phyloP scores from a whole-genome alignment of 768 basidiomycete species.

The Calvatia gigantea region DNA sequence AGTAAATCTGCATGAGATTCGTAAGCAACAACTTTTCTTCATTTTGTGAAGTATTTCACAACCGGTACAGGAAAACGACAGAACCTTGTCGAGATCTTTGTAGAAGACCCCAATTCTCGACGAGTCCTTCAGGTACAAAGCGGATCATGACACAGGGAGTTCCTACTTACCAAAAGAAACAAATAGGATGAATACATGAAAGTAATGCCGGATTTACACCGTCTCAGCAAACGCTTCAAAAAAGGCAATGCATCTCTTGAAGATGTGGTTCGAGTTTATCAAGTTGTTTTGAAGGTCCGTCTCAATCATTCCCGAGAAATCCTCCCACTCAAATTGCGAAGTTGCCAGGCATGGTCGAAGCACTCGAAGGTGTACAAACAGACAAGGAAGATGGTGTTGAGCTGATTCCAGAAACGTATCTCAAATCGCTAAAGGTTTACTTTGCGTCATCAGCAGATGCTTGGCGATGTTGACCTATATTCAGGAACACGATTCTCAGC shows the following conservation, averaged over 20 bases:
- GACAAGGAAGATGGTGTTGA: constrained; percentile 40
- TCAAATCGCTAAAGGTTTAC: constrained; percentile 56
- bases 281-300: constrained; percentile 79
- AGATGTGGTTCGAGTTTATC: constrained; percentile 94
- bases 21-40: constrained; percentile 40
- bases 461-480: not conserved
- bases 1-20: constrained; percentile 89
- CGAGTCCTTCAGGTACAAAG: constrained; percentile 63
- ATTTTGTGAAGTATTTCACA: not conserved
- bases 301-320: not conserved
- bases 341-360: constrained; percentile 73
- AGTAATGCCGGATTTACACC: constrained; percentile 89
- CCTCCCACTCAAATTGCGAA: constrained; percentile 23
- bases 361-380: constrained; percentile 47
- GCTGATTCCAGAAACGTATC: constrained; percentile 68
- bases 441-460: not conserved
- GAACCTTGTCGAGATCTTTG: constrained; percentile 81
- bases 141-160: not conserved
- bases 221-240: constrained; percentile 89
- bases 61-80: constrained; percentile 69
- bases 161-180: not conserved
- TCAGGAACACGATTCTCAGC: constrained; percentile 60
- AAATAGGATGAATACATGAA: constrained; percentile 82
- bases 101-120: constrained; percentile 73
- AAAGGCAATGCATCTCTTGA: constrained; percentile 81